Evolutionary conservation across 2,329 filamentous ascomycete genomes (phyloP), one percentile per base, ranked within the genome.

Genomic region (Coleophoma crateriformis): DNA sequence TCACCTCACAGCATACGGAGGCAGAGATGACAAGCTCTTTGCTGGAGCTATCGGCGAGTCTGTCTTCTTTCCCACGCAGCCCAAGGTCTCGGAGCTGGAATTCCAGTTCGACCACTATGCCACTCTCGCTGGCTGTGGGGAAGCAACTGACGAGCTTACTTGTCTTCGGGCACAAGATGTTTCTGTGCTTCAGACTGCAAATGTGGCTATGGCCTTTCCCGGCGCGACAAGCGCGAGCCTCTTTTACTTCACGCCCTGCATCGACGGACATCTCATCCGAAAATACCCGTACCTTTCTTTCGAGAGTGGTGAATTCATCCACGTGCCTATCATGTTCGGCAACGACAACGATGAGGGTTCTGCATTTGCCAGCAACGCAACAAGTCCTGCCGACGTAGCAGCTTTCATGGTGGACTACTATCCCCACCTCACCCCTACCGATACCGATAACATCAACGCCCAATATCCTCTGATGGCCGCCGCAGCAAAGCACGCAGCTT

Each of bases 291-390:
- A 67, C 54, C 61, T 62, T 15, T 58, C 68, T 32, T 60, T 71
- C 42, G 57, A 64, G 13, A 51, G 63, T 13, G 66, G 66, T 6
- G 64, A 66, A 34, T 68, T 70, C 37, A 57, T 72, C 47, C 64
- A 67, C 19, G 62, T 72, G 0, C 71, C 71, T 7, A 62, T 69
- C 7, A 66, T 74, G 22, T 65, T 73, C 46, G 71, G 71, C 48
- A 20, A 42, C 8, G 40, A 43, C 22, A 43, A 34, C 10, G 17
- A 38, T 14, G 20, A 38, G 20, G 46, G 46, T 17, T 33, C 82
- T 0, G 64, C 73, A 4, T 86, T 85, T 61, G 69, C 67, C 5
- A 59, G 64, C 2, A 66, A 68, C n/a, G 64, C 61, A 4, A 54
- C 68, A 14, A 57, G 57, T n/a, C 63, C 64, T 11, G 54, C 59